Conservation (phyloP, 441 rosid species). For the Croton laevigatus region DNA sequence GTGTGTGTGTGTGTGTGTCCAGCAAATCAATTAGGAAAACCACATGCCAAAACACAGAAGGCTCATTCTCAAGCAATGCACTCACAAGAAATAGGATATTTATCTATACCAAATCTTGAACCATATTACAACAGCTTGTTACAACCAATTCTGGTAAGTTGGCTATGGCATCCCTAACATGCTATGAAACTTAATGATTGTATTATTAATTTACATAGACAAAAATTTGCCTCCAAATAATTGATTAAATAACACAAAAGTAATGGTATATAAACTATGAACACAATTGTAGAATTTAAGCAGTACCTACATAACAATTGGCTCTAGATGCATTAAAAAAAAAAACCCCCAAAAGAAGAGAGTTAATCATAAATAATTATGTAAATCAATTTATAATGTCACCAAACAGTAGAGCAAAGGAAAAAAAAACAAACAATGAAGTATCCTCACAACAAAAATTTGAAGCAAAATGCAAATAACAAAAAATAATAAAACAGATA, state of each 20-base stretch:
- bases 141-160: neutral
- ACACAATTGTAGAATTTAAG: too few species aligned
- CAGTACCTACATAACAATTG: neutral
- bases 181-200: neutral
- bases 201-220: neutral
- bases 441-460: neutral
- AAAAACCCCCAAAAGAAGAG: neutral
- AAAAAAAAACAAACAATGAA: neutral
- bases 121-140: neutral
- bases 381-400: neutral
- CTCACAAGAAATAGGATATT: neutral
- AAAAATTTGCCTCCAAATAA: neutral
- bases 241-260: neutral
- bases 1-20: too few species aligned
- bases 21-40: neutral
- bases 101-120: neutral
- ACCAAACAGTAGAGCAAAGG: neutral
- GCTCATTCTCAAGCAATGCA: neutral
- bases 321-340: neutral
- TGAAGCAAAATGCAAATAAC: neutral
- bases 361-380: neutral
- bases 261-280: too few species aligned
- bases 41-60: neutral
- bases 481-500: neutral
- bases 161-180: neutral